phyloP scores from a whole-genome alignment of 2,329 filamentous ascomycete genomes.

The Aureobasidium sp. region DNA sequence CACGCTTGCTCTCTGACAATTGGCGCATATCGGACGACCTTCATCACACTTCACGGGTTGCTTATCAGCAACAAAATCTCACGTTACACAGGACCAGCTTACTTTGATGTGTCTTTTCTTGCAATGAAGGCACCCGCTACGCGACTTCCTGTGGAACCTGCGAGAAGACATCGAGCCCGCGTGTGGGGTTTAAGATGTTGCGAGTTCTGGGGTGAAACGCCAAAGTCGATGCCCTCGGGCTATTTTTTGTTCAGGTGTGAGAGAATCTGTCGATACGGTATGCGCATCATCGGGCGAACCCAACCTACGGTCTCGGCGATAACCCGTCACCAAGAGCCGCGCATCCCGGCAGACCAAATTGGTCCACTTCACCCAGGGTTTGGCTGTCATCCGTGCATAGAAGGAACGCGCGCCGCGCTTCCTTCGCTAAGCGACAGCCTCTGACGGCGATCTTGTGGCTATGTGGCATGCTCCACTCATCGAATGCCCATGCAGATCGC shows the following conservation, averaged over 20 bases:
- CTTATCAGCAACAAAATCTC: not conserved
- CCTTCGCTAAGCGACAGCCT: not conserved
- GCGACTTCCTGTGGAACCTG: constrained; percentile 25
- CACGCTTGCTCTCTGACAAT: constrained; percentile 24
- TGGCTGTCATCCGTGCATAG: constrained; percentile 5
- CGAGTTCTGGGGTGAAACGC: not conserved
- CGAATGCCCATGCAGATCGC: not conserved
- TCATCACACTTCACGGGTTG: constrained; percentile 25
- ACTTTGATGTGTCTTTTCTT: constrained; percentile 28
- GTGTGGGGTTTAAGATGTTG: not conserved
- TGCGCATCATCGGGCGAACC: not conserved
- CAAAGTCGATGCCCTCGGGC: not conserved
- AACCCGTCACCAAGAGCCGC: not conserved
- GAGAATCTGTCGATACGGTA: not conserved
- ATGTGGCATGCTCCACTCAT: not conserved
- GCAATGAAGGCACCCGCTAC: constrained; percentile 23
- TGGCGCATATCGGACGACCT: constrained; percentile 23
- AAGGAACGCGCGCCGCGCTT: not conserved
- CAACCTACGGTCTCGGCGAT: not conserved
- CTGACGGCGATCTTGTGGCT: not conserved
- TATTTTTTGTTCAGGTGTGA: not conserved
- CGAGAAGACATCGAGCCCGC: constrained; percentile 22
- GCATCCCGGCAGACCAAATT: not conserved
- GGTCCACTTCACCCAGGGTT: not conserved
- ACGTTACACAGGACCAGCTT: constrained; percentile 4